Evolutionary conservation across 2,329 filamentous ascomycete genomes (phyloP), one percentile per base, ranked within the genome.

Genomic region (Pseudocercospora crystallina): DNA sequence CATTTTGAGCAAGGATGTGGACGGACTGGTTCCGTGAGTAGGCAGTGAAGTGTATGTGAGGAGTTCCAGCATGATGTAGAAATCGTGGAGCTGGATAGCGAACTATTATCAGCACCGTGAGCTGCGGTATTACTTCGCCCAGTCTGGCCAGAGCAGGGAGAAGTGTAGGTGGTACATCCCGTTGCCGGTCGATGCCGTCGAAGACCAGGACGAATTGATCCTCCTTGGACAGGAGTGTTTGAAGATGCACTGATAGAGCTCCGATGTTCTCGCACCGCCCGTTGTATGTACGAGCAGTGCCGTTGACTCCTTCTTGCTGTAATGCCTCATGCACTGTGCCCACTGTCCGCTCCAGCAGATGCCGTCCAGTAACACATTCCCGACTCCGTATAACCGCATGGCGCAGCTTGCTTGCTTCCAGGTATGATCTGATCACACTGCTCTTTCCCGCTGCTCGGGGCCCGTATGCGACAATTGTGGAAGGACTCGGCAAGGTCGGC

Each of bases 361-460:
- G 89, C 13, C 89, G 78, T 3, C 81, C 80, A 1, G 88, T 90
- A 56, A 95, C 85, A 66, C 87, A 92, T 73, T 92, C 88, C 57
- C 80, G 75, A 15, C 84, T 87, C 60, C 82, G 83, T 53, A 92
- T 72, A 29, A 87, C 74, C 33, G 84, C 80, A 61, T 85, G 80
- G 17, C 73, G 72, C 12, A 85, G 63, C 7, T 59, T 59, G 9
- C 80, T 73, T 1, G 66, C 64, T 26, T 78, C 66, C 2, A 95
- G 78, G 12, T 90, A 78, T 2, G 79, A 76, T 49, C 77, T 76
- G 3, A 86, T 76, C 43, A 96, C 79, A 41, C 82, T 81, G 30
- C 84, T 89, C 73, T 97, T 97, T 35, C 90, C 92, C 0, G 91
- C 95, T 2, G 90, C 86, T 63, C 91, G 85, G 29, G 90, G 82